Evolutionary conservation across 2,329 filamentous ascomycete species (phyloP).

Genomic region (Botrytis hyacinthi): DNA sequence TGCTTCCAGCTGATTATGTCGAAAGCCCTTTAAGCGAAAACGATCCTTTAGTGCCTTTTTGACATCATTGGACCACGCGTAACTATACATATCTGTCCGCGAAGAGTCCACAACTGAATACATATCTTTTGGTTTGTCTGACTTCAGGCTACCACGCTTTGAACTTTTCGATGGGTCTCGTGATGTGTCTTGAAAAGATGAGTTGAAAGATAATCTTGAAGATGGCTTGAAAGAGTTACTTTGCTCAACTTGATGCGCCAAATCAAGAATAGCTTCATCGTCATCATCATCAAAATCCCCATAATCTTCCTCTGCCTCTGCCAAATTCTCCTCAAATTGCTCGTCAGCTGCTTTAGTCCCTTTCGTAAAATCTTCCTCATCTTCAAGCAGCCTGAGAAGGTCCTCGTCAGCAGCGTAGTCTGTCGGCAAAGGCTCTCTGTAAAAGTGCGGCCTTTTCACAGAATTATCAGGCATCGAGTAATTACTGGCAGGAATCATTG

Average conservation of each 20-base stretch:
- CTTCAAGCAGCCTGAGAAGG: slow-evolving; percentile 30
- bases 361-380: slow-evolving; percentile 29
- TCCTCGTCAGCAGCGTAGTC: slow-evolving; percentile 33
- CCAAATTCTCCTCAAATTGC: slow-evolving; percentile 19
- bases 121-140: slow-evolving; percentile 31
- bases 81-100: slow-evolving; percentile 56
- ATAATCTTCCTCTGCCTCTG: slow-evolving; percentile 31
- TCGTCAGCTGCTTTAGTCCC: slow-evolving; percentile 17
- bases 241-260: slow-evolving; percentile 45
- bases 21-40: slow-evolving; percentile 83
- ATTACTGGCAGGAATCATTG: neutral
- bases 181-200: slow-evolving; percentile 23
- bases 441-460: neutral
- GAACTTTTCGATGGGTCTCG: slow-evolving; percentile 26
- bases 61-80: slow-evolving; percentile 85
- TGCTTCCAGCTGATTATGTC: slow-evolving; percentile 87
- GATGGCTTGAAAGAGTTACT: slow-evolving; percentile 31
- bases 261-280: slow-evolving; percentile 41
- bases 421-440: slow-evolving; percentile 25
- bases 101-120: slow-evolving; percentile 35
- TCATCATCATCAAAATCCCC: slow-evolving; percentile 39
- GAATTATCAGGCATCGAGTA: neutral
- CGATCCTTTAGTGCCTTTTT: slow-evolving; percentile 74
- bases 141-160: slow-evolving; percentile 20
- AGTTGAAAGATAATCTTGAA: slow-evolving; percentile 30